A percentile compares a stretch with the other conserved stretches of the same genome.
Conservation (phyloP, 805 yeast genomes). For the Teunomyces barrocoloradensis region DNA sequence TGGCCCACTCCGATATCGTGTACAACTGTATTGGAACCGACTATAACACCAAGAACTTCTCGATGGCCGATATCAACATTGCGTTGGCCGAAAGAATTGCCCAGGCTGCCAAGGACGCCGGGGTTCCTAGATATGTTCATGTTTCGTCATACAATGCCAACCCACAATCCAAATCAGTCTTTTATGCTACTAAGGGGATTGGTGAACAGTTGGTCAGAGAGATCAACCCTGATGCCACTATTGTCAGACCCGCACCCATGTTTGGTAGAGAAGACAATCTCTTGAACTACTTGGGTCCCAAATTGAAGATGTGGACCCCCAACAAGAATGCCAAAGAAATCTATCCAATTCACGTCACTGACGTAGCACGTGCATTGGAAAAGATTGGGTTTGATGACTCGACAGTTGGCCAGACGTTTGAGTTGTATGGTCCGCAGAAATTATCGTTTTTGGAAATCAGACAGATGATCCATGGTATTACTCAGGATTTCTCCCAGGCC, state of each 20-base stretch:
- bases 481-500: constrained; percentile 45
- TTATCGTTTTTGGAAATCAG: constrained; percentile 62
- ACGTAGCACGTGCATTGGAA: constrained; percentile 78
- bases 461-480: constrained; percentile 65
- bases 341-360: constrained; percentile 72
- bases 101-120: constrained; percentile 63
- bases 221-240: constrained; percentile 70
- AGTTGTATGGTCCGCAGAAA: constrained; percentile 70
- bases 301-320: constrained; percentile 60
- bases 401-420: constrained; percentile 73
- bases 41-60: constrained; percentile 72
- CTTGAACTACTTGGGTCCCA: constrained; percentile 57
- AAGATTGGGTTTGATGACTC: constrained; percentile 77
- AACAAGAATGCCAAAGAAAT: constrained; percentile 60
- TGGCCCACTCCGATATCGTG: constrained; percentile 79
- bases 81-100: constrained; percentile 79
- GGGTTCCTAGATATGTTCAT: constrained; percentile 72
- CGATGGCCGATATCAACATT: constrained; percentile 80
- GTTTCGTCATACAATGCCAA: constrained; percentile 79
- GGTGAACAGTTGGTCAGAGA: constrained; percentile 73
- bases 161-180: constrained; percentile 64
- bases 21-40: constrained; percentile 77
- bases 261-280: constrained; percentile 73
- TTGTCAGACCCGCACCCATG: constrained; percentile 82
- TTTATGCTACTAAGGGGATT: constrained; percentile 73